Evolutionary conservation across 1,284 basidiomycete genomes (phyloP), one percentile per base, ranked within the genome.

Genomic region (Microbotryomycetes sp.): DNA sequence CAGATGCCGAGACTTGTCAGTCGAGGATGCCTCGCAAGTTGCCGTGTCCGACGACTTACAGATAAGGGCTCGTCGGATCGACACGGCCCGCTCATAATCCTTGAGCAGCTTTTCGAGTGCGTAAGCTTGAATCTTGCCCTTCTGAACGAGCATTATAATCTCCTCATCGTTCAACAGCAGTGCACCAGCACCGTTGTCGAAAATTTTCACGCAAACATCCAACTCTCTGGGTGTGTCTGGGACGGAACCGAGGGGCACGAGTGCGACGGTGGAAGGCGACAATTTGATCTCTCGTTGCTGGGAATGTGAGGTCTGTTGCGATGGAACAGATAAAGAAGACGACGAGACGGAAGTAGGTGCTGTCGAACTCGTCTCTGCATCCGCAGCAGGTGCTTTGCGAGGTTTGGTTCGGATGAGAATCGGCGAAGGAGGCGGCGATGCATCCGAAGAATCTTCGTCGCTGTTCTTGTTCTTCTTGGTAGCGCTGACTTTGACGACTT

Each of bases 71-170:
- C 96, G 80, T 52, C 96, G 84, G 62, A 99, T 82, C 41, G 81
- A 78, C 4, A 98, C 94, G 41, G 94, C 93, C 29, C 94, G 80
- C 67, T 91, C 88, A 6, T 88, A 79, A 72, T 96, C 86, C 69
- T 87, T 88, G 35, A 97, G 78, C 51, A 89, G 83, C 81, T 97
- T 98, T 78, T 98, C 94, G 48, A 98, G 78, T 15, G 91, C 90
- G 75, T 98, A 97, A 6, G 89, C 82, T 1, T 90, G 87, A 67
- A 98, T 88, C 82, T 93, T 96, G 54, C 92, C 91, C 69, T 87
- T 87, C 77, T 97, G 90, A 9, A 87, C 84, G 29, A 99, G 81
- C 57, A 92, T 67, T 57, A 98, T 85, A 57, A 98, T 80, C 76
- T 98, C 94, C 73, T 98, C 94, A 72, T 99, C 91, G 53, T 83